Base-by-base conservation (phyloP, 371 early-diverging fungal species). In the Catenaria anguillulae region DNA sequence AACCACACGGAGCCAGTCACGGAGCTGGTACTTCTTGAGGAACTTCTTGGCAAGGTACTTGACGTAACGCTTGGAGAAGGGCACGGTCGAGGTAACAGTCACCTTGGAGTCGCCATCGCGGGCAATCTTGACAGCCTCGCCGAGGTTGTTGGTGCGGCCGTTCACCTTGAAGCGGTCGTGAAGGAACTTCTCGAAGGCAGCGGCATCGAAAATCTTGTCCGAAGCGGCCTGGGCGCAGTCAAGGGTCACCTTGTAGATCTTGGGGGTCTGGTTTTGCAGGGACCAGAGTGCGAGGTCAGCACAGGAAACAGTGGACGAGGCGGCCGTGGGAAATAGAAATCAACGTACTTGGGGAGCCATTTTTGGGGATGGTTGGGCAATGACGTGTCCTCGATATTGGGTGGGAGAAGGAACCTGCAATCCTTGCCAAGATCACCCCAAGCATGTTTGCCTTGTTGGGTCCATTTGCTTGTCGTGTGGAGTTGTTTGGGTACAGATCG, bases 1-100 rank as follows among this genome's bases (percentile, higher is more conserved):
- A 75, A 95, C 83, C 67, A 96, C 96, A 77, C 97, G 93, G 75
- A 97, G 81, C 90, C 91, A 95, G 83, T 97, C 98, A 75, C 93
- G 88, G 78, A 97, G 86, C 77, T 85, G 83, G 88, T 94, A 82
- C 90, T 97, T 94, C 90, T 97, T 97, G 81, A 97, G 83, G 90
- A 92, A 97, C 86, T 92, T 92, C 91, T 97, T 97, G 81, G 97
- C 89, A 61, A 96, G 85, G 87, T 97, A 97, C 89, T 97, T 97
- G 78, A 96, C 76, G 89, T 95, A 95, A 69, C 94, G 89, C 92
- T 97, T 97, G 77, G 95, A 86, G 83, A 94, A 87, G 63, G 80
- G 77, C 70, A 79, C 76, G 66, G 73, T 77, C 74, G 88, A 74
- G 70, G 84, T 81, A 75, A 94, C 82, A 62, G 82, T 81, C 73